phyloP scores from a whole-genome alignment of 2,329 filamentous ascomycete species.

The Ceratocystis albifundus region DNA sequence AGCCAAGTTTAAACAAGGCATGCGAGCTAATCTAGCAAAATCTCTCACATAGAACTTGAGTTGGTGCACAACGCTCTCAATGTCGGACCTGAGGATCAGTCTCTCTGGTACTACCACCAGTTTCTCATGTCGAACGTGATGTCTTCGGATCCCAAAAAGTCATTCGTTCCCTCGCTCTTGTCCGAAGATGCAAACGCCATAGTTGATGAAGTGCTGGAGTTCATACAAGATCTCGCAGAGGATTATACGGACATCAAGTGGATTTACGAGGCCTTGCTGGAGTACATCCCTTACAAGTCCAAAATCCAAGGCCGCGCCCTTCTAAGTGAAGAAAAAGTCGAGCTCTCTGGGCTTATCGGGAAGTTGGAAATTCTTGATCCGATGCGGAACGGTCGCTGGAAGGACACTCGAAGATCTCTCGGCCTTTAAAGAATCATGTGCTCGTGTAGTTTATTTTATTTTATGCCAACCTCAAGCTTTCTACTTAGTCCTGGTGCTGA shows the following conservation, averaged over 20 bases:
- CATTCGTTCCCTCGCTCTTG: conserved; percentile 54
- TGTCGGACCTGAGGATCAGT: conserved; percentile 86
- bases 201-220: conserved; percentile 58
- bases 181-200: conserved; percentile 52
- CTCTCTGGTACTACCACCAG: conserved; percentile 93
- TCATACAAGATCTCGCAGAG: conserved; percentile 53
- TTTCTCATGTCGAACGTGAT: conserved; percentile 64
- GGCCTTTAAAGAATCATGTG: conserved; percentile 21
- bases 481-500: background rate
- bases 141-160: conserved; percentile 38
- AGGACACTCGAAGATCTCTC: conserved; percentile 48
- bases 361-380: conserved; percentile 61
- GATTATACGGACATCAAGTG: conserved; percentile 58
- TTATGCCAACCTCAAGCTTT: background rate
- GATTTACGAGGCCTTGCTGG: conserved; percentile 77
- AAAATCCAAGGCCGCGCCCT: conserved; percentile 39
- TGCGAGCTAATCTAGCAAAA: background rate
- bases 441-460: background rate
- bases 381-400: conserved; percentile 63
- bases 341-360: conserved; percentile 48
- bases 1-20: too few species aligned
- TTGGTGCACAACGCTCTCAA: conserved; percentile 69
- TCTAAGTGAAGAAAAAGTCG: conserved; percentile 32
- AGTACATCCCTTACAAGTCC: conserved; percentile 54
- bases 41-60: conserved; percentile 48